Evolutionary conservation across 164 flowering plant species (phyloP).

Genomic region (Sextonia rubra): DNA sequence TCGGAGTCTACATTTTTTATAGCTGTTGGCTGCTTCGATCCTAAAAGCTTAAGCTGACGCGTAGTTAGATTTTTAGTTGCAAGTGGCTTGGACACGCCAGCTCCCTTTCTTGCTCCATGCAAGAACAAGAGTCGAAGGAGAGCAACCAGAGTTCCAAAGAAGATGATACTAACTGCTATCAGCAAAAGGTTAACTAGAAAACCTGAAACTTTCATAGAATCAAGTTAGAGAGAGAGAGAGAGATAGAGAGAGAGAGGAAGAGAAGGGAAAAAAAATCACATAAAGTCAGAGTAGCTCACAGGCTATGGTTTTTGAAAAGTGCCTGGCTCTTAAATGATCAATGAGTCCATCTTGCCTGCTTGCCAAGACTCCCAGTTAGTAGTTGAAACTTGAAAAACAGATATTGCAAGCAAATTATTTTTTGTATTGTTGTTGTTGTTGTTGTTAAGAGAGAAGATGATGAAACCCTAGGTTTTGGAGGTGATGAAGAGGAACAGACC

Average conservation of each 20-base stretch:
- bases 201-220: conserved; percentile 36
- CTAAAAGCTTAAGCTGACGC: conserved; percentile 67
- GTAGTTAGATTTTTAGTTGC: conserved; percentile 43
- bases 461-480: too few species aligned
- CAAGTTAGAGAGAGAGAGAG: background rate
- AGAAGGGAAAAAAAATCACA: background rate
- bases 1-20: conserved; percentile 37
- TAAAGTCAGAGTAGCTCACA: conserved; percentile 40
- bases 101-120: conserved; percentile 30
- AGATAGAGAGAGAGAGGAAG: background rate
- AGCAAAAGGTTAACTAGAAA: conserved; percentile 33
- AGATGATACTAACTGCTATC: conserved; percentile 35
- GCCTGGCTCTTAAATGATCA: conserved; percentile 27
- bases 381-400: too few species aligned
- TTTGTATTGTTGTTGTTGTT: too few species aligned
- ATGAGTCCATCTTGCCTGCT: conserved; percentile 51
- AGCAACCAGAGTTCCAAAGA: conserved; percentile 55
- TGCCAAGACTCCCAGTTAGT: conserved; percentile 5
- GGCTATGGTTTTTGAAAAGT: conserved; percentile 43
- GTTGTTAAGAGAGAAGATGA: too few species aligned
- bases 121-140: conserved; percentile 49
- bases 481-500: conserved; percentile 29
- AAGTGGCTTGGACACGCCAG: conserved; percentile 12
- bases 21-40: conserved; percentile 59
- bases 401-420: too few species aligned